Base-by-base conservation (phyloP, 2,329 filamentous ascomycete species). In the Aspergillus sp. region DNA sequence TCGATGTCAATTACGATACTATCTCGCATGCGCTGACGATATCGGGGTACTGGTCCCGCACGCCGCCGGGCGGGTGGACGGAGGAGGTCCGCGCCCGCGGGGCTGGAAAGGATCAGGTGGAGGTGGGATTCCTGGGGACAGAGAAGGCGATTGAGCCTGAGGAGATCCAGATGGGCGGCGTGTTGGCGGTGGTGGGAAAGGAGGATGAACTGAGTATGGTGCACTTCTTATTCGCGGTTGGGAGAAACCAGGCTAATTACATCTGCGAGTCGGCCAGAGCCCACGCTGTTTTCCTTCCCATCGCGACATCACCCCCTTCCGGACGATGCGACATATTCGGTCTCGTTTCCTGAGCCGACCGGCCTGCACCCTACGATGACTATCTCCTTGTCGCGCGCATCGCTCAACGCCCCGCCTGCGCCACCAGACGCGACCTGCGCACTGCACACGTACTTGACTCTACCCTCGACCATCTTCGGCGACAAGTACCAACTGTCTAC, bases 311-410 rank as follows among this genome's bases (percentile, higher is more conserved):
- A 88, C 60, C 76, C 81, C 11, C 73, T 82, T 13, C 70, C 73
- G 2, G 61, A 65, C 17, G 69, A 77, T 0, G 70, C 76, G 11
- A 80, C 73, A 47, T 95, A 90, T 70, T 79, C 76, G 0, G 79
- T 85, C 17, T 72, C 72, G 1, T 91, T 96, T 65, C 68, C 83
- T n/a, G 58, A 76, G 2, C 91, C 91, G 1, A 87, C 86, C 0
- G 92, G 93, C 7, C 80, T 97, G 9, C 93, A 97, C 72, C 93
- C 93, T 2, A 89, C 85, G 0, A 77, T 97, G 54, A 82, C 86
- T 61, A 78, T 96, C 48, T 79, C 75, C 2, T 75, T 97, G 32
- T 79, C 81, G 43, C 76, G 78, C 3, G 59, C 69, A 14, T 74
- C 73, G 20, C 67, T 76, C 19, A 73, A 81, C 14, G 81, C 81